phyloP scores from a whole-genome alignment of 176 grass and related monocot genomes.

The Ensete glaucum region DNA sequence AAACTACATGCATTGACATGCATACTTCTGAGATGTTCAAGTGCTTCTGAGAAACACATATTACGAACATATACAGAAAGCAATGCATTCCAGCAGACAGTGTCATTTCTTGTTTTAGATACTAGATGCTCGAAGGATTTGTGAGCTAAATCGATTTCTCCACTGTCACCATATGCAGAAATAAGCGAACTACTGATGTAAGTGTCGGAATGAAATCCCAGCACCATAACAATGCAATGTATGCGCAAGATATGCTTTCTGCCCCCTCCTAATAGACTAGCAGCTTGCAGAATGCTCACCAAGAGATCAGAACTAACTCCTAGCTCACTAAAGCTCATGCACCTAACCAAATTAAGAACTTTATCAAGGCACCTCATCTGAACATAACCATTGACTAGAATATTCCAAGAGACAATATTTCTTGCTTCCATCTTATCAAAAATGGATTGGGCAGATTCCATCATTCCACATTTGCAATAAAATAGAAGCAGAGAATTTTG shows the following conservation, averaged over 20 bases:
- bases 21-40: slow-evolving; percentile 8
- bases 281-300: slow-evolving; percentile 13
- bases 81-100: slow-evolving; percentile 15
- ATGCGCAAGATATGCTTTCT: slow-evolving; percentile 1
- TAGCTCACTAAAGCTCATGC: not conserved
- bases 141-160: not conserved
- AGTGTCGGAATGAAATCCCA: slow-evolving; percentile 13
- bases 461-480: slow-evolving; percentile 16
- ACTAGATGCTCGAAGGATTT: slow-evolving; percentile 5
- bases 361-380: slow-evolving; percentile 1
- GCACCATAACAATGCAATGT: slow-evolving; percentile 18
- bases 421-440: slow-evolving; percentile 14
- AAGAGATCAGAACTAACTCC: slow-evolving; percentile 18
- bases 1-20: not conserved
- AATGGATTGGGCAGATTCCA: not conserved
- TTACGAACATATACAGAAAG: slow-evolving; percentile 3
- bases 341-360: slow-evolving; percentile 1
- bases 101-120: not conserved
- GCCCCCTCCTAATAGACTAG: slow-evolving; percentile 2
- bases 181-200: slow-evolving; percentile 17
- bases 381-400: slow-evolving; percentile 20
- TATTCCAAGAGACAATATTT: slow-evolving; percentile 22
- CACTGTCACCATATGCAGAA: slow-evolving; percentile 15
- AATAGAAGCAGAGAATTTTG: slow-evolving; percentile 15
- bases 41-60: slow-evolving; percentile 14